Evolutionary conservation across 2,329 filamentous ascomycete genomes (phyloP), one percentile per base, ranked within the genome.

Genomic region (Talaromyces sp.): DNA sequence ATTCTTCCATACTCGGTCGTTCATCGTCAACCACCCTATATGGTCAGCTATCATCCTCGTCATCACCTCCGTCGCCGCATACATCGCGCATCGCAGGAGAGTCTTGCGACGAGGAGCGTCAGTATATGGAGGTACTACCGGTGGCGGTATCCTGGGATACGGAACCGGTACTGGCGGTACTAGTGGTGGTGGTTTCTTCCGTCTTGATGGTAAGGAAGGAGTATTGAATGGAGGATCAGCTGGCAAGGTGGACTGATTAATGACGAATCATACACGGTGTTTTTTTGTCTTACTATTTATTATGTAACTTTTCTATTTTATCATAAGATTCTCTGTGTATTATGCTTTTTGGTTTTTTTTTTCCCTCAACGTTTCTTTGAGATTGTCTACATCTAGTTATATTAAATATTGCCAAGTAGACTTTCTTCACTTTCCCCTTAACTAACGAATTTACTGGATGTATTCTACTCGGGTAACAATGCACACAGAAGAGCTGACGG

Each of bases 181-280:
- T 27, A 7, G 68, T 62, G 70, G 73, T 43, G 74, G 73, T 61
- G 80, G 80, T 13, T 82, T 82, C 69, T 81, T 83, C 72, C 76
- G 80, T 65, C 73, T 83, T 27, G 81, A 83, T 69, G 80, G 79
- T 41, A 83, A 83, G 71, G 80, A 82, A 68, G 79, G 80, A 33
- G 66, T 82, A 45, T 69, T 83, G 69, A 79, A 76, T 64, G 77
- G 77, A 60, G 76, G 74, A 49, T 72, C 74, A 31, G 78, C 78
- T 24, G 81, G 79, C 60, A 83, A 83, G 70, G 81, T 81, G 56
- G 81, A 83, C 19, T 54, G 24, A 54, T 57, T 43, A 33, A 43
- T 59, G 37, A 37, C 52, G 52, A 56, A 56, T 39, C 6, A 39
- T 56, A 57, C 41, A 35, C 39, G 49, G 54, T 43, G 60, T 56